A percentile compares a stretch with the other conserved stretches of the same genome.
Evolutionary conservation across 257 asterid genomes (phyloP).

Genomic region (Solanum chmielewskii): DNA sequence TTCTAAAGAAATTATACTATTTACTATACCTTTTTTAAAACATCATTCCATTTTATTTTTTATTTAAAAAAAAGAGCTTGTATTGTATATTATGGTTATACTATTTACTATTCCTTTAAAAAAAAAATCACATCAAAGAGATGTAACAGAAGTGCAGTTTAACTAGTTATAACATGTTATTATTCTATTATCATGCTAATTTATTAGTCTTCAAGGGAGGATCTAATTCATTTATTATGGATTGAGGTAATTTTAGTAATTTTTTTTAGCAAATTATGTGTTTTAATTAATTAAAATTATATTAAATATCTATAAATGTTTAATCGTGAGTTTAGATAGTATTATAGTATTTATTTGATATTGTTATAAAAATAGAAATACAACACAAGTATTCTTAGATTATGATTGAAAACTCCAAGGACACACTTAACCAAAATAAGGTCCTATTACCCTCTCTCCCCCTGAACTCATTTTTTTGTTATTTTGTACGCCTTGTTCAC

Average conservation of each 20-base stretch:
- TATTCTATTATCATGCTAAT: not conserved
- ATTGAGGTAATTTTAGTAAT: not conserved
- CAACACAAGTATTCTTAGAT: rapidly evolving
- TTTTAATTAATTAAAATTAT: not conserved
- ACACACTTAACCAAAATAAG: too few species aligned
- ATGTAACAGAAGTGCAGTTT: not conserved
- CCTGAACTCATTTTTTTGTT: not conserved
- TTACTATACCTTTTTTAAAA: not conserved
- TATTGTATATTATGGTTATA: not conserved
- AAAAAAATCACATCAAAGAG: not conserved
- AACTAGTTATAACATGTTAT: not conserved
- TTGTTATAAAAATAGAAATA: not conserved
- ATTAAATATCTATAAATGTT: not conserved
- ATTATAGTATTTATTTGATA: not conserved
- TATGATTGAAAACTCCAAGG: rapidly evolving
- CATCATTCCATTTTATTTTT: not conserved
- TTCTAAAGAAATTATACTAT: not conserved
- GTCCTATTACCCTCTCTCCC: not conserved
- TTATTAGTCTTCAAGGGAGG: not conserved
- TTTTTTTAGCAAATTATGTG: not conserved
- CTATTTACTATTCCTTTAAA: not conserved
- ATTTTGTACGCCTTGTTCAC: too few species aligned
- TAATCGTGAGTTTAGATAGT: not conserved
- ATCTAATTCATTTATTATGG: not conserved
- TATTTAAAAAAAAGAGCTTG: not conserved